Percentiles rank a stretch among this genome's conserved stretches.
Evolutionary conservation across 257 asterid species (phyloP).

Genomic region (Solanum chilense): DNA sequence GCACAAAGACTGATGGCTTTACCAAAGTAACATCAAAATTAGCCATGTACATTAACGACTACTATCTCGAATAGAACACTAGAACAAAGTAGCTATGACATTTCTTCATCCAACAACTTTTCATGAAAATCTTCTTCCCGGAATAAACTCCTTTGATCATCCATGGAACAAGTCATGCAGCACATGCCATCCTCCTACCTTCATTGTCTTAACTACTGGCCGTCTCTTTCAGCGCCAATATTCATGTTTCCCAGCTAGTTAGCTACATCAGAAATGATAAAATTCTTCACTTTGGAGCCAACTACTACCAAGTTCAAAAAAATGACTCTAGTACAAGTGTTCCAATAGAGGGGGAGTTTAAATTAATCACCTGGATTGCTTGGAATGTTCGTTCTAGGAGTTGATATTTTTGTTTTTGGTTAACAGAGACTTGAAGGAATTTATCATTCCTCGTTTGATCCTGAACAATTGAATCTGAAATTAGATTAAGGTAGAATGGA

Average conservation of each 20-base stretch:
- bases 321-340: neutral
- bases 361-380: too few species aligned
- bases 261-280: constrained; percentile 32
- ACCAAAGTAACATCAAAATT: neutral
- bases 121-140: constrained; percentile 41
- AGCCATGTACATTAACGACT: neutral
- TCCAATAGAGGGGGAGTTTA: neutral
- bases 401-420: too few species aligned
- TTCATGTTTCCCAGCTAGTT: constrained; percentile 49
- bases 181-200: constrained; percentile 74
- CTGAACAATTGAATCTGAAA: too few species aligned
- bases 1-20: neutral
- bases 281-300: constrained; percentile 18
- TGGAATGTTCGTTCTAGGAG: too few species aligned
- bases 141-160: constrained; percentile 43
- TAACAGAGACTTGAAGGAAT: too few species aligned
- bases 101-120: constrained; percentile 57
- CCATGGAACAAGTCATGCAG: constrained; percentile 33
- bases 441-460: too few species aligned
- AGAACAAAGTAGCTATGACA: neutral
- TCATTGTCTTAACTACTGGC: constrained; percentile 45
- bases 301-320: constrained; percentile 9
- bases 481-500: too few species aligned
- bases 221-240: constrained; percentile 33
- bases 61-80: neutral